phyloP scores from a whole-genome alignment of 345 rosid genomes.

The Eucalyptus lansdowneana region DNA sequence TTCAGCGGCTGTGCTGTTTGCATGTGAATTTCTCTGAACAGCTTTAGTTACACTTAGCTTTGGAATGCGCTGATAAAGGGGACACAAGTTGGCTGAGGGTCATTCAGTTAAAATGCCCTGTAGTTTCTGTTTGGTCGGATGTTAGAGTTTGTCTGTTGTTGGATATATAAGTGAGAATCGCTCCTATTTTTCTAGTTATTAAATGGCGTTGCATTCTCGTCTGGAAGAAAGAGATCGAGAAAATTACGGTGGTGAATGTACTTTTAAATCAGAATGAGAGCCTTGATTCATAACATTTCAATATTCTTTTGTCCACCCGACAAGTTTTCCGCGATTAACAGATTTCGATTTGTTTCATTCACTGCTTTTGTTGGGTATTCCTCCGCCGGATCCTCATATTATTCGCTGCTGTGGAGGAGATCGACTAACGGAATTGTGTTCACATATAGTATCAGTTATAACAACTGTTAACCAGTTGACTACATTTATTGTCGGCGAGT shows the following conservation, averaged over 20 bases:
- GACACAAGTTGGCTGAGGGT: no score
- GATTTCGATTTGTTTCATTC: background rate
- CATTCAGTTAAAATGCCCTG: no score
- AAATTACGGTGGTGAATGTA: background rate
- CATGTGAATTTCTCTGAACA: no score
- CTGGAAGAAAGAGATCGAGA: background rate
- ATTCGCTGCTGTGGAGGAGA: background rate
- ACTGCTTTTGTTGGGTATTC: background rate
- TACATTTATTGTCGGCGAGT: background rate
- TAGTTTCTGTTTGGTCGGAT: no score
- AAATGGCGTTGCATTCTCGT: background rate
- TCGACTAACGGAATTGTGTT: background rate
- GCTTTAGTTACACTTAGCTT: no score
- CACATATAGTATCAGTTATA: background rate
- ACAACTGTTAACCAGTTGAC: background rate
- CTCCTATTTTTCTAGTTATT: no score
- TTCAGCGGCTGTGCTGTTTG: background rate
- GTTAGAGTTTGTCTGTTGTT: no score
- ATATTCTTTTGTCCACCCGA: background rate
- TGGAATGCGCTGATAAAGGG: no score
- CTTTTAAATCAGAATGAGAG: background rate
- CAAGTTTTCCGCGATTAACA: background rate
- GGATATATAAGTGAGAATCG: no score
- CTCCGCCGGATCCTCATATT: background rate
- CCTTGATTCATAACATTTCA: background rate